phyloP scores from a whole-genome alignment of 2,329 filamentous ascomycete species.

The Hypoxylon sp. region DNA sequence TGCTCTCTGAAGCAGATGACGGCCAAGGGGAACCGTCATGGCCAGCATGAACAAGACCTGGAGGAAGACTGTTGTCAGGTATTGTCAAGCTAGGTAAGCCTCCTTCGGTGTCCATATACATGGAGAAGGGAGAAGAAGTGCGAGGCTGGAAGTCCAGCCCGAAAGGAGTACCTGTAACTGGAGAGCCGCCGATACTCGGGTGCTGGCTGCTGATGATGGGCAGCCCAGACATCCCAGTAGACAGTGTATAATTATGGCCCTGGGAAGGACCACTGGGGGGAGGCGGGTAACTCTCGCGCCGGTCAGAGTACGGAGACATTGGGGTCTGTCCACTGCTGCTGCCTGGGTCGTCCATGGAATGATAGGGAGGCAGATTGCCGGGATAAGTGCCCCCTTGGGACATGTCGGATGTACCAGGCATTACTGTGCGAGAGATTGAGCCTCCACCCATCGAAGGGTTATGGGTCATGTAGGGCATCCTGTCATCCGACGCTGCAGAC shows the following conservation, averaged over 20 bases:
- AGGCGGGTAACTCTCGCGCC: constrained; percentile 34
- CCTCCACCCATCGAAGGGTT: constrained; percentile 31
- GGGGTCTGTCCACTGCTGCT: constrained; percentile 43
- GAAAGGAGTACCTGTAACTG: constrained; percentile 41
- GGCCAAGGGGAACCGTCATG: constrained; percentile 56
- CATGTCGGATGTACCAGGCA: constrained; percentile 43
- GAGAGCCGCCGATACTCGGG: constrained; percentile 43
- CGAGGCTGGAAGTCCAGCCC: constrained; percentile 47
- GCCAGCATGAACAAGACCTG: constrained; percentile 49
- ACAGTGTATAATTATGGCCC: constrained; percentile 40
- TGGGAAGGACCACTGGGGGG: constrained; percentile 30
- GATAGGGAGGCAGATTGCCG: constrained; percentile 37
- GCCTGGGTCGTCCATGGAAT: constrained; percentile 32
- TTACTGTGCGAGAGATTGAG: constrained; percentile 25
- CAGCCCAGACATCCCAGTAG: constrained; percentile 26
- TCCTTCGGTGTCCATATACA: constrained; percentile 47
- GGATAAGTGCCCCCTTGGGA: constrained; percentile 42
- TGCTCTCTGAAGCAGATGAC: constrained; percentile 61
- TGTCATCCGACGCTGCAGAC: constrained; percentile 45
- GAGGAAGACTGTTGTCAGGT: constrained; percentile 49
- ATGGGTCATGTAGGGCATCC: constrained; percentile 32
- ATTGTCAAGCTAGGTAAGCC: constrained; percentile 49
- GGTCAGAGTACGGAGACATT: constrained; percentile 44
- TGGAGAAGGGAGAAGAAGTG: constrained; percentile 45
- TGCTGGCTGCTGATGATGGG: constrained; percentile 44